Percentiles rank a stretch among this genome's conserved stretches.
Evolutionary conservation across 2,329 filamentous ascomycete genomes (phyloP).

Genomic region (Zymoseptoria ardabiliae): DNA sequence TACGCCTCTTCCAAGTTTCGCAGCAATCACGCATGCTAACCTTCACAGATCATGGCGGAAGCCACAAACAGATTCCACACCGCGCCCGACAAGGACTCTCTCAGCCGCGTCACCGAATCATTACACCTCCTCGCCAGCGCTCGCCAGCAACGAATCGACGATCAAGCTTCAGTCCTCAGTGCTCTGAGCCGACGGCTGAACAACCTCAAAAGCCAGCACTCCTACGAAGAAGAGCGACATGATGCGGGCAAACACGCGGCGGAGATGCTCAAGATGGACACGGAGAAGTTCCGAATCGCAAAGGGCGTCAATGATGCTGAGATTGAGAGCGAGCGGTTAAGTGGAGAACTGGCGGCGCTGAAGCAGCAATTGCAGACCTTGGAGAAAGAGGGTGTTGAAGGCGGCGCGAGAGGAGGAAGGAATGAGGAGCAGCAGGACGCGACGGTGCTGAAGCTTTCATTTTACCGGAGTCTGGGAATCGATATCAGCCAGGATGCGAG

Average conservation of each 20-base stretch:
- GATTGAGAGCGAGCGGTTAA: slow-evolving; percentile 88
- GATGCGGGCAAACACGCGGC: slow-evolving; percentile 73
- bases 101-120: slow-evolving; percentile 77
- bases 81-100: slow-evolving; percentile 72
- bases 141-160: slow-evolving; percentile 62
- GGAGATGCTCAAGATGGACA: slow-evolving; percentile 80
- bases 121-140: slow-evolving; percentile 76
- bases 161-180: slow-evolving; percentile 32
- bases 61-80: slow-evolving; percentile 96
- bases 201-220: slow-evolving; percentile 67
- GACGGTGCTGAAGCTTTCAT: slow-evolving; percentile 66
- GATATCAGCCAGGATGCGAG: slow-evolving; percentile 70
- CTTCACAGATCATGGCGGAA: slow-evolving; percentile 64
- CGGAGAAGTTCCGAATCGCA: slow-evolving; percentile 88
- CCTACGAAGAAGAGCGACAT: slow-evolving; percentile 66
- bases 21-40: slow-evolving; percentile 4
- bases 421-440: slow-evolving; percentile 39
- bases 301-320: slow-evolving; percentile 84
- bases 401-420: slow-evolving; percentile 47
- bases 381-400: slow-evolving; percentile 81
- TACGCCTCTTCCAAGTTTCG: slow-evolving; percentile 37
- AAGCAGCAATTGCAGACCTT: slow-evolving; percentile 70
- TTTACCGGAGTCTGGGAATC: slow-evolving; percentile 86
- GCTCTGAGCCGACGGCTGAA: slow-evolving; percentile 68
- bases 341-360: slow-evolving; percentile 68